Evolutionary conservation across 805 yeast species (phyloP).

Genomic region (Kregervanrija pseudodelftensis): DNA sequence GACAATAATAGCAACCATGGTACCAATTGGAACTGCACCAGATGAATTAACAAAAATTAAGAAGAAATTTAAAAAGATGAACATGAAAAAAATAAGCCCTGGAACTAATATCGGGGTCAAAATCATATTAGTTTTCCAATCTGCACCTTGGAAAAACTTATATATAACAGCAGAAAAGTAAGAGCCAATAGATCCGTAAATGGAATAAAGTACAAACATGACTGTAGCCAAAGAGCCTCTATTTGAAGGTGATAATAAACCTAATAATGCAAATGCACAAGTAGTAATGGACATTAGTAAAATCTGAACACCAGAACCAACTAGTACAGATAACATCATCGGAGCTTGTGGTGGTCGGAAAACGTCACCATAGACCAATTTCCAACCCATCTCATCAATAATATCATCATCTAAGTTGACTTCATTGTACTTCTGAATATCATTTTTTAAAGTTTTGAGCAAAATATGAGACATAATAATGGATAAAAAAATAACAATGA

Average conservation of each 20-base stretch:
- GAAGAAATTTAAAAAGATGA: conserved; percentile 73
- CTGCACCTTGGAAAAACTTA: conserved; percentile 85
- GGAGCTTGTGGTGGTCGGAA: conserved; percentile 75
- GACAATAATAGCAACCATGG: conserved; percentile 70
- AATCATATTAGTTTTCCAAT: conserved; percentile 80
- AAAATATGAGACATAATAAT: conserved; percentile 73
- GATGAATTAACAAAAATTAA: conserved; percentile 73
- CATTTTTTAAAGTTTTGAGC: conserved; percentile 72
- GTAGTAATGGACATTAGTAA: conserved; percentile 70
- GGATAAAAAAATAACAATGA: conserved; percentile 72
- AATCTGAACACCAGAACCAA: conserved; percentile 86
- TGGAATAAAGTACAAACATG: conserved; percentile 75
- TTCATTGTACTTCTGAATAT: conserved; percentile 83
- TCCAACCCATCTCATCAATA: conserved; percentile 96
- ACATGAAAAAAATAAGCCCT: conserved; percentile 56
- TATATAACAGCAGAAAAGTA: conserved; percentile 80
- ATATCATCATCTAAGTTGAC: conserved; percentile 80
- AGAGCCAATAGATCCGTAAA: conserved; percentile 78
- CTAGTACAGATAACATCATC: conserved; percentile 66
- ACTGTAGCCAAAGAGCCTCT: conserved; percentile 91
- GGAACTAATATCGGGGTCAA: conserved; percentile 85
- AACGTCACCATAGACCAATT: conserved; percentile 89
- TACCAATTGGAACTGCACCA: conserved; percentile 91
- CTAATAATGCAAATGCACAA: conserved; percentile 76
- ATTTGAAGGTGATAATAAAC: conserved; percentile 87